These are phyloP conservation scores for Aspergillus incahuasiensis DNA, from an alignment of 495 filamentous ascomycete genomes.

Conservation along the genomic window DNA sequence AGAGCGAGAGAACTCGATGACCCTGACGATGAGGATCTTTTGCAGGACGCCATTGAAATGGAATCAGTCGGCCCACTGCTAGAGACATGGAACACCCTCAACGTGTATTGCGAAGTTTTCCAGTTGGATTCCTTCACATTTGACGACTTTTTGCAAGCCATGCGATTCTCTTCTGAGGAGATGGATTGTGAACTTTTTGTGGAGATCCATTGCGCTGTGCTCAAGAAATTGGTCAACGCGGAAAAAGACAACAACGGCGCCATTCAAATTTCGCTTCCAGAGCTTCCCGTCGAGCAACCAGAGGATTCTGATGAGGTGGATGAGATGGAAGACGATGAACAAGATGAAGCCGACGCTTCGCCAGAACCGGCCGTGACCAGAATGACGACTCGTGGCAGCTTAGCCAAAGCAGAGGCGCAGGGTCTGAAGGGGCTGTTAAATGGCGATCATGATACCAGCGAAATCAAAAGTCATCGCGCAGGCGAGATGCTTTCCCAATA, in stretches of 20 bases:
- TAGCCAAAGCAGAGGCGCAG: conserved; percentile 74
- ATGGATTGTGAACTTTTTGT: conserved; percentile 81
- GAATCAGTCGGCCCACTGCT: conserved; percentile 74
- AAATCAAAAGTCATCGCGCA: conserved; percentile 63
- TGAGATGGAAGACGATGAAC: conserved; percentile 53
- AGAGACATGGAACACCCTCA: conserved; percentile 93
- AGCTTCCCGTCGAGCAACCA: conserved; percentile 64
- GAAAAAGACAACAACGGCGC: conserved; percentile 68
- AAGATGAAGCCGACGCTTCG: conserved; percentile 46
- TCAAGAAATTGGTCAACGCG: conserved; percentile 80
- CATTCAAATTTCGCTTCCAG: conserved; percentile 71
- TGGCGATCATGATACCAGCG: conserved; percentile 25
- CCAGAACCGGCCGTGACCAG: conserved; percentile 60
- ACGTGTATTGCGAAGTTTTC: conserved; percentile 91
- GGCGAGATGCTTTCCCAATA: conserved; percentile 63
- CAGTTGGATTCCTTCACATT: conserved; percentile 95
- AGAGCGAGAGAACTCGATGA: conserved; percentile 51
- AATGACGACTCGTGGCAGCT: conserved; percentile 77
- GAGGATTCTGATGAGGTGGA: conserved; percentile 38
- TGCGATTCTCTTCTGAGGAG: conserved; percentile 72
- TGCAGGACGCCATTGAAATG: conserved; percentile 64
- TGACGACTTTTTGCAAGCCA: conserved; percentile 88
- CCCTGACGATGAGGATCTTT: conserved; percentile 33
- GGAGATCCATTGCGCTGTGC: conserved; percentile 84
- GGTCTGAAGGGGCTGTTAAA: conserved; percentile 49